Conservation (phyloP, 345 rosid genomes). For the Euclidium syriacum region DNA sequence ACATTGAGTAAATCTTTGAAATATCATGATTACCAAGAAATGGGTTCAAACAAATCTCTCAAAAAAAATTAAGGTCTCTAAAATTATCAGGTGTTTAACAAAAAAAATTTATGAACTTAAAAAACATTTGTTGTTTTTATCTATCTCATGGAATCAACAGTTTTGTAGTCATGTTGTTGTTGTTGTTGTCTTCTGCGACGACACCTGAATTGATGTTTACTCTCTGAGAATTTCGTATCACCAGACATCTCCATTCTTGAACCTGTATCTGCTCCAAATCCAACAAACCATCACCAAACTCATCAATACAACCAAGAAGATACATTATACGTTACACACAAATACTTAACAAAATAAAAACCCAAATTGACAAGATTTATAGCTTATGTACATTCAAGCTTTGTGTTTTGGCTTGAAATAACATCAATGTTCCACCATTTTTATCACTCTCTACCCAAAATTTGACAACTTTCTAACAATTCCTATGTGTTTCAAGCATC, state of each 20-base stretch:
- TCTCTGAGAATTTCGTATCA: conserved; percentile 66
- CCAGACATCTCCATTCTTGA: conserved; percentile 71
- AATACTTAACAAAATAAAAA: background rate
- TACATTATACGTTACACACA: background rate
- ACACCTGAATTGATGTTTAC: conserved; percentile 70
- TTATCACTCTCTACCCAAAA: background rate
- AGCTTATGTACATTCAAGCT: background rate
- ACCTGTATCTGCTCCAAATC: conserved; percentile 39
- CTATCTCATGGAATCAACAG: conserved; percentile 52
- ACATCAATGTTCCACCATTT: background rate
- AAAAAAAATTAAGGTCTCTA: too few relatives aligned
- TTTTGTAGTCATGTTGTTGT: conserved; percentile 60
- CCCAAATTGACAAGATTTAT: background rate
- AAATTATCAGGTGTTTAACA: too few relatives aligned
- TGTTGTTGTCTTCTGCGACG: conserved; percentile 82
- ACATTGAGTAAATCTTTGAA: too few relatives aligned
- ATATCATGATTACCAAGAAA: too few relatives aligned
- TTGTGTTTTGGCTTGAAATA: background rate
- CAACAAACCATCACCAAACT: conserved; percentile 9
- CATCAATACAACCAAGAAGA: background rate
- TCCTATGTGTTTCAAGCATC: background rate
- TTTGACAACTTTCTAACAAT: background rate
- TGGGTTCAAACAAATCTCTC: too few relatives aligned
- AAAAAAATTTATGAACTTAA: too few relatives aligned
- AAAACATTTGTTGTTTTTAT: background rate